Conservation (phyloP, 129 eudicot genomes). For the Arctium lappa region DNA sequence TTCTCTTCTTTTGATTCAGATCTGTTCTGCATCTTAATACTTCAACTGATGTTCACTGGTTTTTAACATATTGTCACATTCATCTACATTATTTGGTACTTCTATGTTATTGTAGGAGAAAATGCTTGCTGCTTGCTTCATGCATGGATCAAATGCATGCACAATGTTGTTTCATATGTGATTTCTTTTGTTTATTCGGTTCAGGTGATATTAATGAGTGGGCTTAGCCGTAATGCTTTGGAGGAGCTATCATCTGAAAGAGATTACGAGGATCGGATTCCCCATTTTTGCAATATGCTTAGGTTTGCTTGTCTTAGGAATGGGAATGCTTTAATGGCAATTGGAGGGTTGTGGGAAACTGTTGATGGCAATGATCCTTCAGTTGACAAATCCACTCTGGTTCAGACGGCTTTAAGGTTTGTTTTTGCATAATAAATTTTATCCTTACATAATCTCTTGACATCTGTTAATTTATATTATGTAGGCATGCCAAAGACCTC, state of each 20-base stretch:
- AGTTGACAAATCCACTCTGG: conserved; percentile 65
- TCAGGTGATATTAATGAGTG: conserved; percentile 93
- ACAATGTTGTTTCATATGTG: background rate
- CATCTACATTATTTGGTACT: background rate
- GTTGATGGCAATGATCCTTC: conserved; percentile 88
- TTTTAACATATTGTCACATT: background rate
- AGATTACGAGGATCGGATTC: conserved; percentile 72
- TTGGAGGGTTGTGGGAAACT: conserved; percentile 91
- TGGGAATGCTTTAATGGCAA: conserved; percentile 63
- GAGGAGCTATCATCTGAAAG: conserved; percentile 95
- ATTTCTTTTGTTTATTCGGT: conserved; percentile 3
- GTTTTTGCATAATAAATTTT: conserved; percentile 4
- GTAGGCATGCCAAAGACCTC: conserved; percentile 80
- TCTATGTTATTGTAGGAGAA: background rate
- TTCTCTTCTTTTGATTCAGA: too few species aligned
- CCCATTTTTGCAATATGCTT: conserved; percentile 88
- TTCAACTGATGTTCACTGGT: background rate
- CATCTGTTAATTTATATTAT: background rate
- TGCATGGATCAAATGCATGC: background rate
- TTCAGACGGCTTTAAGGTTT: conserved; percentile 79
- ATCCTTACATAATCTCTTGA: background rate
- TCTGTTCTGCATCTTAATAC: background rate
- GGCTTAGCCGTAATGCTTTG: conserved; percentile 80
- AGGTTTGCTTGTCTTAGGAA: conserved; percentile 77
- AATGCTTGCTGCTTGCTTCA: background rate